Base-by-base conservation (phyloP, 139 green algal genomes). In the Chlorella sp. region DNA sequence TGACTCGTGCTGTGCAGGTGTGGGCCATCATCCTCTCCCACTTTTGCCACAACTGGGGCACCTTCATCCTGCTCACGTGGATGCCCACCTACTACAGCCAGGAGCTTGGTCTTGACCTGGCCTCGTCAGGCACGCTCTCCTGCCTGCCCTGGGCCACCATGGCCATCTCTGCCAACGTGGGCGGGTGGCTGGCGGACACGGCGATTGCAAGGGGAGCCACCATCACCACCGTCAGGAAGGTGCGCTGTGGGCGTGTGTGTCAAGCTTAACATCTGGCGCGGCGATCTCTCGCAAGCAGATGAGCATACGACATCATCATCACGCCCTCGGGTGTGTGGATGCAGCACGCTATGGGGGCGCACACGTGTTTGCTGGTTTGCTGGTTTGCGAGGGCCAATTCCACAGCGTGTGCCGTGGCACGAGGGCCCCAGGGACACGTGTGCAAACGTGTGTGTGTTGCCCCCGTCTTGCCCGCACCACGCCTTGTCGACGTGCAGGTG, bases 1-100 rank as follows among this genome's bases (percentile, higher is more conserved):
- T n/a, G n/a, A n/a, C n/a, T n/a, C n/a, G n/a, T n/a, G n/a, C n/a
- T n/a, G n/a, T 3, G 22, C 75, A 80, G 70, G 77, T 97, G 35
- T 99, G 95, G 95, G 93, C 95, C 31, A 93, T 98, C 75, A 98
- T 99, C 75, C 29, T 96, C 1, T 91, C 72, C 69, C 93, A 99
- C 82, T 99, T 99, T 78, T 98, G 93, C 83, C 93, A 99, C 85
- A 98, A 99, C 84, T 99, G 92, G 91, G 95, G 95, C 67, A 95
- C 91, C 35, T 99, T 99, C 86, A 99, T 98, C 80, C 83, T 98
- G 70, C 90, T 99, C 1, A 98, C 93, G 0, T 99, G 94, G 94
- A 98, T 98, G 95, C 95, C 95, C 31, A 93, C 90, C 22, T 99
- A 98, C 82, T 99, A 97, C 88, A 95, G 91, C 73, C 88, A 93